Evolutionary conservation across 495 filamentous ascomycete genomes (phyloP).

Genomic region (Mycothermus thermophilus): DNA sequence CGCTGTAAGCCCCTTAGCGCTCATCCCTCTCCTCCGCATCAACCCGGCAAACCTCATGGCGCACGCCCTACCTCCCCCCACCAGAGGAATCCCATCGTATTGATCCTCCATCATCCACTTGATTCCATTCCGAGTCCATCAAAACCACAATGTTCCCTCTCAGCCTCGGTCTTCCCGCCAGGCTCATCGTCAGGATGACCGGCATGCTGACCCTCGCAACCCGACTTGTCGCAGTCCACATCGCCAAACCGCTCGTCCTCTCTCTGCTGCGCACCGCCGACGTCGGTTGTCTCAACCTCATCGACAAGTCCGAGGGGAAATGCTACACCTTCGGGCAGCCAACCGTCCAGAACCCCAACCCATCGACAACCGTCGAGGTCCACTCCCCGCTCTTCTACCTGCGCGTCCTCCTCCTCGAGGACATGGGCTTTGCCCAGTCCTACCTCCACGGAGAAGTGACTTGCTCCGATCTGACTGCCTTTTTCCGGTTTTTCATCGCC

Average conservation of each 20-base stretch:
- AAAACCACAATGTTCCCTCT: no score
- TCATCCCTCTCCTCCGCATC: no score
- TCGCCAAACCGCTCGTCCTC: conserved; percentile 27
- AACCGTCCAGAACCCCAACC: conserved; percentile 7
- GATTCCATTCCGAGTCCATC: no score
- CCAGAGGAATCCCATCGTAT: no score
- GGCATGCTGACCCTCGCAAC: no score
- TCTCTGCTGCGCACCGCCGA: conserved; percentile 29
- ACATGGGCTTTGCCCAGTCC: conserved; percentile 63
- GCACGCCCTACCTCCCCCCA: no score
- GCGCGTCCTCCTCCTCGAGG: conserved; percentile 47
- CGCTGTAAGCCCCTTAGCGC: no score
- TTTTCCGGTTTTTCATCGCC: conserved; percentile 56
- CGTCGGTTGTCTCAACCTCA: conserved; percentile 28
- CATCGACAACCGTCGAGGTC: conserved; percentile 1
- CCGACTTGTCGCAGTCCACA: no score
- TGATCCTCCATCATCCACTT: no score
- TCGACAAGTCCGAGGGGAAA: conserved; percentile 24
- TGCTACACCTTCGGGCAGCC: conserved; percentile 20
- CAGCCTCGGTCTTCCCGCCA: no score
- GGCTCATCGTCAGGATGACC: no score
- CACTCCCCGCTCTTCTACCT: conserved; percentile 42
- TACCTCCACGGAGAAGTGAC: conserved; percentile 58
- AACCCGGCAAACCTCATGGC: no score
- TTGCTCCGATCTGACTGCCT: conserved; percentile 45